phyloP scores from a whole-genome alignment of 768 basidiomycete species.

The Termitomyces sp. region DNA sequence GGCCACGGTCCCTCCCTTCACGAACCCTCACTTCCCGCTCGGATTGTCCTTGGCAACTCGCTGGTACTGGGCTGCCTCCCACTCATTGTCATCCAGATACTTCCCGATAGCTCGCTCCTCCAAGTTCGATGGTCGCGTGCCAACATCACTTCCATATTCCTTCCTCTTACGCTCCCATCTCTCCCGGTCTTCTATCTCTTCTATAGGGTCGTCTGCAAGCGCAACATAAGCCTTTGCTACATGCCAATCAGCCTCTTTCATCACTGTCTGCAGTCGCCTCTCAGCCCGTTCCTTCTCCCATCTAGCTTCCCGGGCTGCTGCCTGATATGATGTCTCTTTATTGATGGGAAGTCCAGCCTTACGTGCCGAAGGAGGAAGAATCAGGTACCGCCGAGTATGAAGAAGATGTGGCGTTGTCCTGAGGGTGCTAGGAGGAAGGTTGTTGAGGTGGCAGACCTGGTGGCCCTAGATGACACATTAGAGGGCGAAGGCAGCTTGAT shows the following conservation, averaged over 20 bases:
- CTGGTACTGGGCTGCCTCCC: slow-evolving; percentile 40
- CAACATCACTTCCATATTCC: not conserved
- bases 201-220: slow-evolving; percentile 44
- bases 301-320: slow-evolving; percentile 33
- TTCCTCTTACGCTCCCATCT: slow-evolving; percentile 21
- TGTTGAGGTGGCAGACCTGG: slow-evolving; percentile 60
- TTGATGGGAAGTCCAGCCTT: slow-evolving; percentile 16
- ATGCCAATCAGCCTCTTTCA: slow-evolving; percentile 64
- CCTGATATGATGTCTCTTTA: slow-evolving; percentile 17
- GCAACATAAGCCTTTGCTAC: slow-evolving; percentile 68
- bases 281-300: slow-evolving; percentile 49
- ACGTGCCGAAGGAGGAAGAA: slow-evolving; percentile 42
- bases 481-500: not conserved
- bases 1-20: not conserved
- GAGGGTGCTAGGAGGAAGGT: slow-evolving; percentile 57
- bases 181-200: slow-evolving; percentile 23
- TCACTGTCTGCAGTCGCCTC: slow-evolving; percentile 55
- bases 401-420: slow-evolving; percentile 69
- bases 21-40: not conserved
- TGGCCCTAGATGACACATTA: slow-evolving; percentile 34
- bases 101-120: slow-evolving; percentile 48
- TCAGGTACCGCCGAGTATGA: slow-evolving; percentile 57
- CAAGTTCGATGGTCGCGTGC: slow-evolving; percentile 16
- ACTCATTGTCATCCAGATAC: slow-evolving; percentile 66
- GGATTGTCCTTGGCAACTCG: not conserved